Base-by-base conservation (phyloP, 345 rosid genomes). In the Capsella bursapastoris region DNA sequence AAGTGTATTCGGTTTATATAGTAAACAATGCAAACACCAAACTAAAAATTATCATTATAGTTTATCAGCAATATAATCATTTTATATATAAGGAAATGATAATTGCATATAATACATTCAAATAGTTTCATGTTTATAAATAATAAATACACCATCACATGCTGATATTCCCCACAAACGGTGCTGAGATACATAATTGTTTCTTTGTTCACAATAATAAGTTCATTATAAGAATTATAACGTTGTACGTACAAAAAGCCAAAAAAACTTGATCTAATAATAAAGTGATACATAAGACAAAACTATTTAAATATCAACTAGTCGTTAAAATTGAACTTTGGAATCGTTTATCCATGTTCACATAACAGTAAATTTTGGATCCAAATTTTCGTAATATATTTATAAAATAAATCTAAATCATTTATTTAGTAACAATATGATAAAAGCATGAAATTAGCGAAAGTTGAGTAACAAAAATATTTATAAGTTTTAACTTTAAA, bases 161-260 rank as follows among this genome's bases (percentile, higher is more conserved):
- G 66, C 14, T 12, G 70, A 69, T 69, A 76, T 76, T 69, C 75
- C 22, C 43, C 43, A 53, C 2, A 63, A 51, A 76, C 71, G 58
- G 70, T 76, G 79, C 35, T 75, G 49, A 55, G 57, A 35, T 37
- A 28, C 64, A 67, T 61, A 53, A 76, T 53, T 69, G 70, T 61
- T 45, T 32, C 12, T 41, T 52, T 44, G 41, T 68, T 59, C 47
- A 70, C 60, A 76, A 64, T 76, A 55, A 73, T 34, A 53, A 12
- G 64, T 63, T 64, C 1, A 38, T 52, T 52, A 10, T 48, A 45
- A 22, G n/a, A 32, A 61, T 61, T 49, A 44, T 38, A 10, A 38
- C 45, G 41, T 53, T 35, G n/a, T 60, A 22, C 25, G 25, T 29
- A 32, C 27, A 55, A 61, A 1, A 76, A 25, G 43, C 58, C 64